These are phyloP conservation scores for Collybia mongolica DNA, from an alignment of 768 basidiomycete species.

Conservation along the genomic window DNA sequence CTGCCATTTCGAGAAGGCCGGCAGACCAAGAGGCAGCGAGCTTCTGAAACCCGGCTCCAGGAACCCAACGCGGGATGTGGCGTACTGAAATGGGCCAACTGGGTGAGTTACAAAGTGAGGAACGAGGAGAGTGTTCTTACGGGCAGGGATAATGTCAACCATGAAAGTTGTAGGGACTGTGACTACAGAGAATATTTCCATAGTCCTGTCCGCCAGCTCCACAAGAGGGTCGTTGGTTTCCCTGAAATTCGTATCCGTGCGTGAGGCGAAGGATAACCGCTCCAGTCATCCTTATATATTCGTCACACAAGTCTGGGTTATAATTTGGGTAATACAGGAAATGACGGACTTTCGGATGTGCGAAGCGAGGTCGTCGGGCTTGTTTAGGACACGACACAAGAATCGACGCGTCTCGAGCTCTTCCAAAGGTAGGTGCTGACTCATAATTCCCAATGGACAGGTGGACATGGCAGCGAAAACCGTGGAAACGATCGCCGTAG, in stretches of 20 bases:
- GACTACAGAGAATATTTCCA: slow-evolving; percentile 33
- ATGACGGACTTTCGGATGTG: slow-evolving; percentile 22
- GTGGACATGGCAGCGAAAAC: slow-evolving; percentile 39
- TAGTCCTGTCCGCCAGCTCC: slow-evolving; percentile 33
- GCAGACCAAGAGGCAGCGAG: slow-evolving; percentile 29
- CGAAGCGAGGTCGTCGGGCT: slow-evolving; percentile 30
- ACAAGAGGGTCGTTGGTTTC: slow-evolving; percentile 33
- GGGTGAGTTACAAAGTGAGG: neutral
- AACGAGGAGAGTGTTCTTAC: slow-evolving; percentile 11
- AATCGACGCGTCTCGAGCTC: slow-evolving; percentile 39
- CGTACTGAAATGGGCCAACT: slow-evolving; percentile 25
- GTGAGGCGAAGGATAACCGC: slow-evolving; percentile 39
- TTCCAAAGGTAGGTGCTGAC: slow-evolving; percentile 34
- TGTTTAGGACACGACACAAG: slow-evolving; percentile 31
- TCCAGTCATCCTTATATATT: too few species aligned
- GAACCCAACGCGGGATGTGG: slow-evolving; percentile 42
- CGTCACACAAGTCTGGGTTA: neutral
- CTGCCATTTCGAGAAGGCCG: slow-evolving; percentile 29
- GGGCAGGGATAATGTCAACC: slow-evolving; percentile 37
- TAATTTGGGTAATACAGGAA: too few species aligned
- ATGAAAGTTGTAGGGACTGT: slow-evolving; percentile 25
- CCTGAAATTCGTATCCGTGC: slow-evolving; percentile 39
- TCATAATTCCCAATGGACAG: slow-evolving; percentile 41
- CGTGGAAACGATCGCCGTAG: slow-evolving; percentile 52
- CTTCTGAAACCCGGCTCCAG: slow-evolving; percentile 37